Evolutionary conservation across 2,329 filamentous ascomycete species (phyloP), one percentile per base, ranked within the genome.

Genomic region (Dothideomycetes sp.): DNA sequence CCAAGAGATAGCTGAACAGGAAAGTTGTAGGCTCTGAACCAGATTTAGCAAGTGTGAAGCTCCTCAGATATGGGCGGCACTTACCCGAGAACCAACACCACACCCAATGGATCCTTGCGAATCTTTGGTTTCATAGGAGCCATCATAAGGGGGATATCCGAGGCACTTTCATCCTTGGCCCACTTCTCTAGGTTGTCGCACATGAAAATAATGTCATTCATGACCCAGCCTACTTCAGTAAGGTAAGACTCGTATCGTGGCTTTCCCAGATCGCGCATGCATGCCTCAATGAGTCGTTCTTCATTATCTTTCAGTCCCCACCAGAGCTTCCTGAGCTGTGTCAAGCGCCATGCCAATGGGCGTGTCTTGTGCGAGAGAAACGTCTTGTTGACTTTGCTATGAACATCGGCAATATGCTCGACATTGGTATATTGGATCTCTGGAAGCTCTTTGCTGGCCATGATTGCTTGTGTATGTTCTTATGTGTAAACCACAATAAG

Each of bases 301-400:
- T 79, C 72, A 58, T 84, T 80, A 68, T 96, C 89, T 48, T 78
- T 78, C 49, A 95, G 61, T 5, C 68, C 87, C 91, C 91, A 96
- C 69, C 94, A 96, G 41, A 96, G 79, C 72, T 87, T 89, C 52
- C 88, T 82, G 45, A 98, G 77, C 70, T 96, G 91, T 40, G 77
- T 71, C 47, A 88, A 69, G 47, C 91, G 79, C 66, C 82, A 96
- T 53, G 84, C 74, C 45, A 95, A 58, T 40, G 84, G 73, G 57
- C 86, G 86, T 32, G 88, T 95, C 64, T 81, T 83, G 59, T 87
- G 79, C 14, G 83, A 73, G 51, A 73, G 71, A 64, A 85, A 96
- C n/a, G 80, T 77, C 37, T 69, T 63, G 54, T 79, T 79, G 32
- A 82, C 64, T 5, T 65, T 72, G 41, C 73, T 68, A 55, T 79